Evolutionary conservation across 2,329 filamentous ascomycete genomes (phyloP), one percentile per base, ranked within the genome.

Genomic region (Botryotinia narcissicola): DNA sequence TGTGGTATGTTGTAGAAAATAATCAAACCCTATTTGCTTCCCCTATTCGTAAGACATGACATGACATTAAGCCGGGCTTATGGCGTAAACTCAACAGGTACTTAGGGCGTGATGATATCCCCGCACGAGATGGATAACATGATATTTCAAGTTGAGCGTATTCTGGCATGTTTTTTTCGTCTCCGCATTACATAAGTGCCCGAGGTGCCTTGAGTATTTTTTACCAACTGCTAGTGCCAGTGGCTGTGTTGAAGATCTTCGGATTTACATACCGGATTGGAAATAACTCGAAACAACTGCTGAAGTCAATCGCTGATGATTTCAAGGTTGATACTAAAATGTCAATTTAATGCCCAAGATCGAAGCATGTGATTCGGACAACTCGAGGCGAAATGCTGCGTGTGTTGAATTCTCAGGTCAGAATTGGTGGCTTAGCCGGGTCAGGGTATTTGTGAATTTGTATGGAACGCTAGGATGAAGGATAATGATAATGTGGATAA

Each of bases 211-310:
- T 14, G 29, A 32, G 54, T 37, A n/a, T n/a, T 54, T n/a, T 20
- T 64, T 67, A 59, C 8, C 61, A 67, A 68, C 40, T 68, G 40
- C 22, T 51, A 68, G 70, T 68, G 70, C 22, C 62, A 59, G 70
- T 68, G 70, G 70, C 70, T 72, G 62, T 72, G 70, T 18, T 59
- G 29, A 48, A 37, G 62, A 72, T 72, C 70, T 60, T 32, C 32
- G 29, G 32, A 35, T 42, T 44, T 46, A 9, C 48, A 57, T 57
- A 22, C 32, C n/a, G 25, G 40, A 66, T 64, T 35, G 16, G n/a
- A 63, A 46, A 51, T 42, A 37, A 71, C 35, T 71, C 44, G 42
- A 68, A 54, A 29, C 46, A 37, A 37, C 25, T 37, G 32, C 32
- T 35, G 12, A 51, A n/a, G 64, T 29, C 64, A 51, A 51, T 67